Evolutionary conservation across 257 asterid genomes (phyloP).

Genomic region (Capsicum rhomboideum): DNA sequence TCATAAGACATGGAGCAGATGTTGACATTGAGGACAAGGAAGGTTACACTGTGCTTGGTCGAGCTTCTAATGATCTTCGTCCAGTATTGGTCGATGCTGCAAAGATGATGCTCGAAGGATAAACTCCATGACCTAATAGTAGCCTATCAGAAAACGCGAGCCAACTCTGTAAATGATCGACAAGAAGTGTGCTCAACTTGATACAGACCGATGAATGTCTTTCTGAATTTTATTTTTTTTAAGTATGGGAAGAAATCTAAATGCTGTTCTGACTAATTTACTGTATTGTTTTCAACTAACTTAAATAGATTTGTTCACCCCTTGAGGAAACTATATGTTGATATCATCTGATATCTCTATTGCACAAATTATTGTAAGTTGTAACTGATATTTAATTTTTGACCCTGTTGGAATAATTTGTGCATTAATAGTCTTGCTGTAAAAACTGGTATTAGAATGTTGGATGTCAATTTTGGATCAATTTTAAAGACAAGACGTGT

Average conservation of each 20-base stretch:
- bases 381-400: too few relatives aligned
- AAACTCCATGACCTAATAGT: constrained; percentile 4
- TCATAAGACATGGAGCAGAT: constrained; percentile 86
- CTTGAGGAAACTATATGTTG: neutral
- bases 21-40: constrained; percentile 86
- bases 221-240: neutral
- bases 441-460: too few relatives aligned
- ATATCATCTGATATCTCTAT: too few relatives aligned
- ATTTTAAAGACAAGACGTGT: too few relatives aligned
- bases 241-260: neutral
- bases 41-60: constrained; percentile 86
- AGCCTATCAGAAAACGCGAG: neutral
- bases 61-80: constrained; percentile 64
- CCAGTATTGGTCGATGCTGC: constrained; percentile 76
- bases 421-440: too few relatives aligned
- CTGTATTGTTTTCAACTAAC: neutral
- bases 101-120: constrained; percentile 80
- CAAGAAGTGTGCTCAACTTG: neutral
- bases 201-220: neutral
- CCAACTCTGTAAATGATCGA: neutral
- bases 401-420: too few relatives aligned
- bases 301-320: neutral
- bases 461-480: too few relatives aligned
- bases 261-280: neutral
- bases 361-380: too few relatives aligned